These are phyloP conservation scores for Lichtheimia hyalospora DNA, from an alignment of 371 early-diverging fungal species.

Conservation along the genomic window DNA sequence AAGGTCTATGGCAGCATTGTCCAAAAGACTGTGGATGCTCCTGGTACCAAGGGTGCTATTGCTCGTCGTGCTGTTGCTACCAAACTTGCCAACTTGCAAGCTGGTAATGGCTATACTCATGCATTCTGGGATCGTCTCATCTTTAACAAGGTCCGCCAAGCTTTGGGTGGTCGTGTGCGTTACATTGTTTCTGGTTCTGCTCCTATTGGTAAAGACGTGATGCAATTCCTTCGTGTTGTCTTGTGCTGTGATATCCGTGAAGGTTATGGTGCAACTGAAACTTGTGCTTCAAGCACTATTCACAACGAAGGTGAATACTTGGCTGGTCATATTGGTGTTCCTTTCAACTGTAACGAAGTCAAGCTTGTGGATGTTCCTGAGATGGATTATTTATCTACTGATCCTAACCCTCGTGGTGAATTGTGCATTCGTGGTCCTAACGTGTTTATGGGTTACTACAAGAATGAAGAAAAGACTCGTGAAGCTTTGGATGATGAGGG, in stretches of 20 bases:
- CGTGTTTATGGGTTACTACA: conserved; percentile 82
- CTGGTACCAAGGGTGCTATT: conserved; percentile 62
- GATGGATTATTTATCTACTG: conserved; percentile 79
- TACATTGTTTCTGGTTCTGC: conserved; percentile 87
- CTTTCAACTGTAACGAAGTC: conserved; percentile 61
- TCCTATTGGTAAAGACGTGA: conserved; percentile 83
- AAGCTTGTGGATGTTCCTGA: conserved; percentile 94
- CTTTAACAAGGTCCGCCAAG: conserved; percentile 83
- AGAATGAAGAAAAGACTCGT: conserved; percentile 80
- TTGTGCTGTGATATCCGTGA: conserved; percentile 67
- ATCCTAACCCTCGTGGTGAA: conserved; percentile 91
- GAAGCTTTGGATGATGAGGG: conserved; percentile 84
- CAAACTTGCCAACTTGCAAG: conserved; percentile 60
- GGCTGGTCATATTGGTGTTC: conserved; percentile 78
- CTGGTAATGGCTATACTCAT: conserved; percentile 64
- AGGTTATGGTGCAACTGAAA: conserved; percentile 95
- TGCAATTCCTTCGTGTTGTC: conserved; percentile 87
- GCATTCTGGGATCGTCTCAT: conserved; percentile 90
- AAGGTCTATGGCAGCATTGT: conserved; percentile 83
- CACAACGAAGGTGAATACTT: conserved; percentile 45
- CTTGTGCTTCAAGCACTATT: conserved; percentile 59
- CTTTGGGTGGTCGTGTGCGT: conserved; percentile 90
- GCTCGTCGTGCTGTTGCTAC: conserved; percentile 53
- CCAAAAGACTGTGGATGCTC: conserved; percentile 69
- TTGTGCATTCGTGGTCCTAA: conserved; percentile 85